Evolutionary conservation across 306 rosid genomes (phyloP).

Genomic region (Carpinus viminea): DNA sequence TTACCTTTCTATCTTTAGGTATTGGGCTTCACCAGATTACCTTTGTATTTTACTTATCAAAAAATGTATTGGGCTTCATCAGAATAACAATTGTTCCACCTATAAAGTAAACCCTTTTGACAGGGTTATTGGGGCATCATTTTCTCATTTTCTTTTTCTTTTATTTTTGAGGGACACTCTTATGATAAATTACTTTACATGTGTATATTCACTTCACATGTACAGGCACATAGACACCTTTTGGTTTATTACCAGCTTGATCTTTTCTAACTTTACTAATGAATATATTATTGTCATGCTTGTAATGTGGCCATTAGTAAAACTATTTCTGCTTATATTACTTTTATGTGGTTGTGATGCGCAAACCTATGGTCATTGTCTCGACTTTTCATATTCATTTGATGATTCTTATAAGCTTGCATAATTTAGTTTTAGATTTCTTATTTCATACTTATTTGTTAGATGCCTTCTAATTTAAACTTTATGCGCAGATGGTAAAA

Average conservation of each 20-base stretch:
- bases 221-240: background rate
- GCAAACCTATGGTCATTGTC: background rate
- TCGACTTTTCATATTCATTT: background rate
- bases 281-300: background rate
- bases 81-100: background rate
- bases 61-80: too few relatives aligned
- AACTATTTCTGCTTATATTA: background rate
- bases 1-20: too few relatives aligned
- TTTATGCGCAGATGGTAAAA: constrained; percentile 50
- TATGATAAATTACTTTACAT: background rate
- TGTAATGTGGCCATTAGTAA: background rate
- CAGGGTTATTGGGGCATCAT: background rate
- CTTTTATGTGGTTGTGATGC: constrained; percentile 5
- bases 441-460: background rate
- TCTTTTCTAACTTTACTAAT: background rate
- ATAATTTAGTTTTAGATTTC: background rate
- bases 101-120: background rate
- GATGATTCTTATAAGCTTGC: background rate
- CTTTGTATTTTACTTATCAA: background rate
- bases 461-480: background rate
- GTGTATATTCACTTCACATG: background rate
- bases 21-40: too few relatives aligned
- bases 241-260: background rate
- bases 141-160: background rate
- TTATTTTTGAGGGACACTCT: background rate